Evolutionary conservation across 176 grass and related monocot species (phyloP).

Genomic region (Carex scoparia): DNA sequence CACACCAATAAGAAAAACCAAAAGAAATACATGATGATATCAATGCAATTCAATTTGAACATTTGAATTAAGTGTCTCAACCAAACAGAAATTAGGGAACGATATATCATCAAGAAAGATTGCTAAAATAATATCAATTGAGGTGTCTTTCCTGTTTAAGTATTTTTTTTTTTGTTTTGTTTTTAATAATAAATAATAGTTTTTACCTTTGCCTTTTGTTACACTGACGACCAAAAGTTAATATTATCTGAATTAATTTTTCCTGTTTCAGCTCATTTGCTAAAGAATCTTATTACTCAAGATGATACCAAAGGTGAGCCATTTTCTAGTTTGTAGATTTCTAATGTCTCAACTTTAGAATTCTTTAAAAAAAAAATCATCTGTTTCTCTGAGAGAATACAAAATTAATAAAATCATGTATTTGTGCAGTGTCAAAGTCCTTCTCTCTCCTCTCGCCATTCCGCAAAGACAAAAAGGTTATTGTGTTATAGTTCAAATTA

Average conservation of each 20-base stretch:
- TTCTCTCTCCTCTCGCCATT: constrained; percentile 26
- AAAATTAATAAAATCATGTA: neutral
- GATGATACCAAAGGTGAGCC: constrained; percentile 23
- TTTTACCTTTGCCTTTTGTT: neutral
- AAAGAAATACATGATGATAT: neutral
- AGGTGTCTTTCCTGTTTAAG: neutral
- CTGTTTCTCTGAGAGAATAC: neutral
- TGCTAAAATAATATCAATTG: neutral
- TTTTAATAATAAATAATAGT: neutral
- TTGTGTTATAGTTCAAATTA: constrained; percentile 1
- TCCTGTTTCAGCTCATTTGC: constrained; percentile 20
- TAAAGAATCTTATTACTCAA: constrained; percentile 29
- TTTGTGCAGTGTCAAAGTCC: constrained; percentile 20
- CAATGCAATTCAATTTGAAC: neutral
- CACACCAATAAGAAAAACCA: neutral
- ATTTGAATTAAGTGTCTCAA: neutral
- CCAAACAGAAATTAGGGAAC: neutral
- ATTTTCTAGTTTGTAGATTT: neutral
- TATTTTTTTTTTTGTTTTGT: neutral
- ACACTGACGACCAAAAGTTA: neutral
- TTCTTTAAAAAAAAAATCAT: neutral
- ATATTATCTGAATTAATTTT: neutral
- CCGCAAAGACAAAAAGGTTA: constrained; percentile 21
- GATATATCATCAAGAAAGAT: neutral
- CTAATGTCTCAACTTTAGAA: neutral